Conservation (phyloP, 305 asterid species). For the Fraxinus greggii region DNA sequence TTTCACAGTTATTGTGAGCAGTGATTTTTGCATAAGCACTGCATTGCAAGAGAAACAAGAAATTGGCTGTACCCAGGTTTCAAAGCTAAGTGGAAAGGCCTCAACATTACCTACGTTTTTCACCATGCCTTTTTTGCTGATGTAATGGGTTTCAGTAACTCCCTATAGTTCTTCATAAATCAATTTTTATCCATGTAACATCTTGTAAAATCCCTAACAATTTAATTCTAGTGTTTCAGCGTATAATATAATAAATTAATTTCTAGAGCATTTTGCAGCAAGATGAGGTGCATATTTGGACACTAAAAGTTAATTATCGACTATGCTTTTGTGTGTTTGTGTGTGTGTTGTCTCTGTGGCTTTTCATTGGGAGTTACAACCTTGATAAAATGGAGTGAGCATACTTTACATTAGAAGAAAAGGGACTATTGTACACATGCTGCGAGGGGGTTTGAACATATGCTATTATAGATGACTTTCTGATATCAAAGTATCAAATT, state of each 20-base stretch:
- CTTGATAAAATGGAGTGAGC: not conserved
- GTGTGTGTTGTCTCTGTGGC: not conserved
- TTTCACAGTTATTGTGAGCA: slow-evolving; percentile 14
- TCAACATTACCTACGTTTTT: slow-evolving; percentile 1
- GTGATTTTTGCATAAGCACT: slow-evolving; percentile 16
- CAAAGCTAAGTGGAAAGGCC: slow-evolving; percentile 9
- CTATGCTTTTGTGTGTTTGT: not conserved
- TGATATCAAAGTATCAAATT: not conserved
- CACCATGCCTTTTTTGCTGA: slow-evolving; percentile 6
- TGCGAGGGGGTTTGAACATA: not conserved
- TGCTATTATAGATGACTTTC: not conserved
- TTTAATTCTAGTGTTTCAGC: slow-evolving; percentile 13
- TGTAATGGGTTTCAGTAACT: slow-evolving; percentile 12
- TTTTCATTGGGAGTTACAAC: not conserved
- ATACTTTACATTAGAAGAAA: not conserved
- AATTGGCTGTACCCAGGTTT: slow-evolving; percentile 10
- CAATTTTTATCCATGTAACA: not conserved
- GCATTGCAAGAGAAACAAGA: slow-evolving; percentile 21
- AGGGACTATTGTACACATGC: not conserved
- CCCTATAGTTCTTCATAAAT: not conserved
- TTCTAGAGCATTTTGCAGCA: not conserved
- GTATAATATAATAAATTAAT: not conserved
- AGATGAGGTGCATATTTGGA: not conserved
- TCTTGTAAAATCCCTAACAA: not conserved
- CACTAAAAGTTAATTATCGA: not conserved